Evolutionary conservation across 257 asterid species (phyloP), one percentile per base, ranked within the genome.

Genomic region (Solanum sejunctum): DNA sequence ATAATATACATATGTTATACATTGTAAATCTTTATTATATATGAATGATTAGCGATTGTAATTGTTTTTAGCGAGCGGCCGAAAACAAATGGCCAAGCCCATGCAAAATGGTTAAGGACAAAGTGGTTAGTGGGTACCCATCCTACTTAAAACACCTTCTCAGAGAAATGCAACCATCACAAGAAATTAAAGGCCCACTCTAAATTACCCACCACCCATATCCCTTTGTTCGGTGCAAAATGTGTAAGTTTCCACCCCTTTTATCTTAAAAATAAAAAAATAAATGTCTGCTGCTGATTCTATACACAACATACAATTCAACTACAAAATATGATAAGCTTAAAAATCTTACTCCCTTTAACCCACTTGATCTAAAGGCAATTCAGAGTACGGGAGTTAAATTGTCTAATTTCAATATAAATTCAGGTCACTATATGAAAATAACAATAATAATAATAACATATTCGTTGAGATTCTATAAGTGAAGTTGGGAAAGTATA

Each of bases 111-210:
- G 78, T 86, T 56, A 43, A 86, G 63, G 89, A 89, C 88, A 90
- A 87, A 86, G 89, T 87, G 84, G 87, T 84, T 88, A 84, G 88
- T 89, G 93, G 89, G 92, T 70, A 87, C 86, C 88, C 91, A 87
- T 89, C 89, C 43, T 47, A 90, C 84, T 90, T 86, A 77, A 36
- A 36, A 89, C 86, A 86, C 87, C 70, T 52, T 80, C 12, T 80
- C 89, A 87, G 79, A 87, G 87, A 89, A 86, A 86, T 87, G 85
- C 88, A 88, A 21, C 90, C 89, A 89, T 89, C 92, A 87, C 69
- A 69, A 69, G 75, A 70, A 32, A 32, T 32, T 32, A 32, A 73
- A 90, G 90, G 83, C 92, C 92, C 94, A 87, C 89, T 60, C 67
- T 58, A 61, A 84, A 71, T 51, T 82, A 77, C 63, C 60, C 41